Evolutionary conservation across 805 yeast species (phyloP).

Genomic region (Candida takata): DNA sequence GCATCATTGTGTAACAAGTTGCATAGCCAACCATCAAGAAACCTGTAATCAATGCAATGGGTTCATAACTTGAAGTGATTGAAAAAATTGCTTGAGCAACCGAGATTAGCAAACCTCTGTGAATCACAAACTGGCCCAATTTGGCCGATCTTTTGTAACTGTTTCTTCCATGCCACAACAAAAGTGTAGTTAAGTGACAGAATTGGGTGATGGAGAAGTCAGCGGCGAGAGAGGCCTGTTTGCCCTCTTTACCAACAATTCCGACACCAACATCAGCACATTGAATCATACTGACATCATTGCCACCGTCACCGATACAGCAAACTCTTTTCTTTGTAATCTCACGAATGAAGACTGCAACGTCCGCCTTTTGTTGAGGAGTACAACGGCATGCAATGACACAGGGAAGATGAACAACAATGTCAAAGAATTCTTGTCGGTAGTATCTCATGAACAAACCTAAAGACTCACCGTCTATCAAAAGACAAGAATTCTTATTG

Average conservation of each 20-base stretch:
- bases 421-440: constrained; percentile 66
- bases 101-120: constrained; percentile 88
- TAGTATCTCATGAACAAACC: constrained; percentile 57
- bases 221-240: constrained; percentile 94
- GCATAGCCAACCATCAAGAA: constrained; percentile 99
- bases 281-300: constrained; percentile 98
- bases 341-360: constrained; percentile 72
- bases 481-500: constrained; percentile 57
- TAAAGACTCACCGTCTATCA: constrained; percentile 92
- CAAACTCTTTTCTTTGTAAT: constrained; percentile 86
- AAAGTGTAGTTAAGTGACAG: constrained; percentile 74
- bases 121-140: constrained; percentile 91
- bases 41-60: constrained; percentile 90
- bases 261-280: constrained; percentile 99
- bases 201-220: constrained; percentile 93
- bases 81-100: constrained; percentile 94
- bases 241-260: constrained; percentile 97
- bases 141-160: constrained; percentile 95
- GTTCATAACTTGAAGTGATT: constrained; percentile 80
- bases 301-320: constrained; percentile 99
- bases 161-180: constrained; percentile 97
- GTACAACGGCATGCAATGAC: constrained; percentile 99
- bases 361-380: constrained; percentile 97
- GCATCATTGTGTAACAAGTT: constrained; percentile 95
- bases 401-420: constrained; percentile 76